Base-by-base conservation (phyloP, 169 alveolate genomes). In the Cryptosporidium baileyi region DNA sequence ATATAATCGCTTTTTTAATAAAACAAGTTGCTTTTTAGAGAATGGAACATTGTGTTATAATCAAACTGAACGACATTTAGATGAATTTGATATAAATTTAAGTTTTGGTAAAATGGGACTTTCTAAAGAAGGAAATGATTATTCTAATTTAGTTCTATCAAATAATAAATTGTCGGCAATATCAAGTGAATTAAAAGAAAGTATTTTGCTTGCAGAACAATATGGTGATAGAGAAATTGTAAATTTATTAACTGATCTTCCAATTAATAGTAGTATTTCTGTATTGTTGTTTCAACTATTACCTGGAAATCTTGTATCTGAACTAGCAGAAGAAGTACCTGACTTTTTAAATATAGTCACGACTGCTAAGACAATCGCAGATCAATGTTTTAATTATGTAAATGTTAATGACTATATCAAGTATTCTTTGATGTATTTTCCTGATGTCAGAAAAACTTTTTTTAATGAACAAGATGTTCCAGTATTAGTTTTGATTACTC, bases 401-500 rank as follows among this genome's bases (percentile, higher is more conserved):
- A 74, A 74, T 36, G 43, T 54, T 38, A 30, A 67, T 11, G 85
- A 74, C 40, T 74, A 54, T 40, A 74, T 74, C 3, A 52, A 74
- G 19, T 74, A 52, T 74, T 51, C 85, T 15, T 3, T 57, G 6
- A 74, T 51, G 65, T 74, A 74, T 43, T 74, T 74, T 24, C 85
- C 85, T 4, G 67, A 74, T n/a, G 54, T 59, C 3, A 47, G 19
- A 6, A 38, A 17, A 1, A 32, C 74, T 7, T 34, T 60, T 34
- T 15, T 30, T n/a, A 43, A 30, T 9, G 60, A 57, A 0, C 85
- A 74, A 38, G 60, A 74, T 5, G 85, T 74, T 11, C 85, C 85
- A 13, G 74, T 74, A 17, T 38, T 74, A 54, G 67, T 74, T 19
- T 74, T 74, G 30, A 74, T 74, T 49, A 74, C 85, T 36, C 85